Evolutionary conservation across 352 stramenopile species (phyloP), one percentile per base, ranked within the genome.

Genomic region (Pythium aristosporum): DNA sequence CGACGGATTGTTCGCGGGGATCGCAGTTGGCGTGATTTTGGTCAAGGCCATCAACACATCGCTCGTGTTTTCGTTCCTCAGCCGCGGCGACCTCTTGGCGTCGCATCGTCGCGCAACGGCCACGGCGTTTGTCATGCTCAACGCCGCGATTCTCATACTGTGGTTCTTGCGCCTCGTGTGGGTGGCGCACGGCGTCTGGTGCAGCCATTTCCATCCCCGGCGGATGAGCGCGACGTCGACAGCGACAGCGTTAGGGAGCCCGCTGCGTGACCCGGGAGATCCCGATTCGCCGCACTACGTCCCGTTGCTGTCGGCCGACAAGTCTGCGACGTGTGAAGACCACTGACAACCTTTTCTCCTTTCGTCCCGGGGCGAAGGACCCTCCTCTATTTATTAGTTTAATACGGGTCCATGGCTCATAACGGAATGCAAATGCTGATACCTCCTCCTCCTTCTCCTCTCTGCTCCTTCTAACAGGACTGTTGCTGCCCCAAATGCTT

Each of bases 21-120:
- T 60, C 15, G 57, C 49, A 0, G 16, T 49, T 18, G 20, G 11
- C 16, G 39, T 68, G 20, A 37, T 21, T 9, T 5, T 58, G 23
- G 12, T 72, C 47, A 58, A 59, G 50, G 44, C 62, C 2, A 5
- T 72, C 2, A 67, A 72, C 30, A 62, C 49, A 1, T 55, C 59
- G 5, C 49, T 72, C 3, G 65, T 59, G n/a, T 72, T 72, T 47
- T 58, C 57, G 11, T 72, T 72, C 34, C 36, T 72, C 28, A 57
- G 37, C 20, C 43, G 28, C 32, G 28, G 44, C 3, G 21, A 16
- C 46, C 36, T 34, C 8, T 47, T 49, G 12, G 15, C 43, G n/a
- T 42, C 62, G 12, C 49, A 6, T 2, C 61, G 52, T 12, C 25
- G 37, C 7, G 23, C 55, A 7, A 32, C 39, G 9, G 66, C 60